These are phyloP conservation scores for Gardenia jasminoides DNA, from an alignment of 257 asterid genomes.

Conservation along the genomic window DNA sequence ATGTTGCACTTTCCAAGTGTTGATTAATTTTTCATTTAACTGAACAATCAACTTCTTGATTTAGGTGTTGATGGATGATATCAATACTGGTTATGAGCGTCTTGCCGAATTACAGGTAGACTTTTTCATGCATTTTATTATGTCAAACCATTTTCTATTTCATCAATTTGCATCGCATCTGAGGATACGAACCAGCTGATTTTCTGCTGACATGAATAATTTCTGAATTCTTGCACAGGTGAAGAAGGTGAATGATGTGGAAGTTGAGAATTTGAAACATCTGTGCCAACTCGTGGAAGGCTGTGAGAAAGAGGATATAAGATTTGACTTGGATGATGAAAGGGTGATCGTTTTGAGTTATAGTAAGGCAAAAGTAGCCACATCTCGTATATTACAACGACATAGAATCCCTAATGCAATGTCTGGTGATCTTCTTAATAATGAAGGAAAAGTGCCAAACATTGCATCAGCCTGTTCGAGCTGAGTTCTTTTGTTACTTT, in stretches of 20 bases:
- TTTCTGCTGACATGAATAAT: background rate
- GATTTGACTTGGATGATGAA: slow-evolving; percentile 92
- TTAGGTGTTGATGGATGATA: slow-evolving; percentile 89
- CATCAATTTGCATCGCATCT: background rate
- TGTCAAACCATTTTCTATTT: background rate
- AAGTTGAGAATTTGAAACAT: slow-evolving; percentile 80
- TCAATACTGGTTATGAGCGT: slow-evolving; percentile 94
- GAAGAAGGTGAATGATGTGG: slow-evolving; percentile 77
- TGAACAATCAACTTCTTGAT: slow-evolving; percentile 12
- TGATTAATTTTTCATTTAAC: background rate
- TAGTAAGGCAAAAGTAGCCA: slow-evolving; percentile 67
- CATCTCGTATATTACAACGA: slow-evolving; percentile 70
- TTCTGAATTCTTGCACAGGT: slow-evolving; percentile 47
- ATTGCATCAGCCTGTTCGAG: slow-evolving; percentile 44
- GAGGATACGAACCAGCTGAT: background rate
- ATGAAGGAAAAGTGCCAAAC: slow-evolving; percentile 36
- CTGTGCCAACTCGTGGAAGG: slow-evolving; percentile 78
- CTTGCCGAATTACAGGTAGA: slow-evolving; percentile 92
- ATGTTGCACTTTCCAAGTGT: background rate
- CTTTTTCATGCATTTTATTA: background rate
- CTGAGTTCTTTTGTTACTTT: slow-evolving; percentile 22
- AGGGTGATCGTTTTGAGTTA: slow-evolving; percentile 78
- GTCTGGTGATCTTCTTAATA: slow-evolving; percentile 59
- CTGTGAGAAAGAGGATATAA: slow-evolving; percentile 43
- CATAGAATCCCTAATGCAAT: slow-evolving; percentile 77